Evolutionary conservation across 129 eudicot species (phyloP), one percentile per base, ranked within the genome.

Genomic region (Arctium minus): DNA sequence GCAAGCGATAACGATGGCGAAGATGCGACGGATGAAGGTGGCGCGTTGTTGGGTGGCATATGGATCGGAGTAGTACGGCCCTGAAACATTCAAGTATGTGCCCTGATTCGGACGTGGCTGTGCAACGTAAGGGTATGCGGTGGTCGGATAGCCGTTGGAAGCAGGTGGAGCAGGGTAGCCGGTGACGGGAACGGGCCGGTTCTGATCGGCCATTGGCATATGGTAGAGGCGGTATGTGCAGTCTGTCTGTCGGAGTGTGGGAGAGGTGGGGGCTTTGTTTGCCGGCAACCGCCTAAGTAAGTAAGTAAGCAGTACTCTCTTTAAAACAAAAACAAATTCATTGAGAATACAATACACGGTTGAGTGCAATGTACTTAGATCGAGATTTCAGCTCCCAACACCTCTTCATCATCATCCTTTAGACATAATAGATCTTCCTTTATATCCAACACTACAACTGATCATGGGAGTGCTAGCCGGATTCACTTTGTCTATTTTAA

Each of bases 11-110:
- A 92, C 36, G 37, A 88, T 70, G 75, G 90, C 86, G 81, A 89
- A 80, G 82, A 95, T 37, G 73, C 97, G 93, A 88, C 97, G 97
- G 90, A 91, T 79, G 81, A 92, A 87, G 86, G 88, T 86, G 86
- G 90, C 84, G 80, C 94, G 98, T 44, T 86, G 96, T 29, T 83
- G 97, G 71, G 84, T 76, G 70, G 89, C 76, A 74, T 86, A 80
- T 62, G 93, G 89, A 72, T 84, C 83, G 35, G 85, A 27, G 85
- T 88, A 65, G 80, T 86, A 75, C 1, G 89, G 88, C 0, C 71
- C 71, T 6, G 87, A 38, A 53, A 79, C 88, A 73, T 86, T 77
- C 88, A 88, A 86, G 94, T 76, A 83, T 15, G 80, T 2, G 44
- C 77, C 68, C n/a, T 36, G 77, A 3, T 53, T 15, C 3, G 18